phyloP scores from a whole-genome alignment of 495 filamentous ascomycete species.

The Bombardia bombarda region DNA sequence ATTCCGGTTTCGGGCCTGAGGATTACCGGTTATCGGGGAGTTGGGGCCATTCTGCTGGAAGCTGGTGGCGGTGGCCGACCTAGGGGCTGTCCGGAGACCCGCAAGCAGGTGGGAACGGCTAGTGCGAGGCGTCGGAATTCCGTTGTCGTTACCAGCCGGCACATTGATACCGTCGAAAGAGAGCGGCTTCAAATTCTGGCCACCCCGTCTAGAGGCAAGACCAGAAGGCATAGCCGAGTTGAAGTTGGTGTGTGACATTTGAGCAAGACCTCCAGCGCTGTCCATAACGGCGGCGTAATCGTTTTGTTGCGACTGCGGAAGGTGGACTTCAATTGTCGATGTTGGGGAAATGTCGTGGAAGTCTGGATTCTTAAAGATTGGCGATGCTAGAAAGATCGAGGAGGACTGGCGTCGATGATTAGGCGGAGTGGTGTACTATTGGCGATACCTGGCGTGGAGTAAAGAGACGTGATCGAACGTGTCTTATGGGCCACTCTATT shows the following conservation, averaged over 20 bases:
- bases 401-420: too few species aligned
- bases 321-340: constrained; percentile 4
- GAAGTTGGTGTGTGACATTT: constrained; percentile 90
- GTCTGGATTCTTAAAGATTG: constrained; percentile 21
- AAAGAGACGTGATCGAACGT: constrained; percentile 24
- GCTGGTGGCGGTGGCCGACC: constrained; percentile 59
- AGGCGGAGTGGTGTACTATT: too few species aligned
- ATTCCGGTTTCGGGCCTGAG: constrained; percentile 32
- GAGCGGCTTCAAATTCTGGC: constrained; percentile 78
- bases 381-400: constrained; percentile 9
- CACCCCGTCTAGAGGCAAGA: constrained; percentile 72
- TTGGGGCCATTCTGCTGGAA: constrained; percentile 65
- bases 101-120: constrained; percentile 92
- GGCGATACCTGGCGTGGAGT: too few species aligned
- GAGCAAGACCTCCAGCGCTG: constrained; percentile 98
- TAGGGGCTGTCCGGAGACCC: constrained; percentile 86
- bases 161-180: constrained; percentile 57
- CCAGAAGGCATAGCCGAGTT: constrained; percentile 65
- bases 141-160: constrained; percentile 41
- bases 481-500: constrained; percentile 22
- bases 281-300: too few species aligned
- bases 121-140: constrained; percentile 72
- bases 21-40: constrained; percentile 36
- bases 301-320: too few species aligned
- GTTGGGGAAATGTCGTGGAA: constrained; percentile 1